Percentiles rank a stretch among this genome's conserved stretches.
phyloP scores from a whole-genome alignment of 345 rosid species.

The Camelina neglecta region DNA sequence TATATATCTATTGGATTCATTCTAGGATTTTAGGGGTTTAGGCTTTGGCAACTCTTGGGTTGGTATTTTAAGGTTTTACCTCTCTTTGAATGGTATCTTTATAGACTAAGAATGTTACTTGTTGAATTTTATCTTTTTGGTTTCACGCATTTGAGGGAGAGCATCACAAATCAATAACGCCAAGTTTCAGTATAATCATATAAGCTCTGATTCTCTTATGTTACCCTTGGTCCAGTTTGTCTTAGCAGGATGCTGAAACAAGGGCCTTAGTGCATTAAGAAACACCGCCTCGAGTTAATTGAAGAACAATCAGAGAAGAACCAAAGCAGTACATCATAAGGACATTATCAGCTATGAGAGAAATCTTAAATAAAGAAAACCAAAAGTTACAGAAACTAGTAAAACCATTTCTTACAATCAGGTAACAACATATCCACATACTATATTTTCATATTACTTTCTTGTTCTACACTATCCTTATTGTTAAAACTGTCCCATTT shows the following conservation, averaged over 20 bases:
- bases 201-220: conserved; percentile 1
- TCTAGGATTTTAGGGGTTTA: background rate
- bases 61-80: too few species aligned
- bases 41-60: too few species aligned
- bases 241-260: background rate
- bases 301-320: background rate
- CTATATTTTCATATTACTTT: conserved; percentile 1
- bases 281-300: background rate
- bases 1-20: background rate
- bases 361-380: background rate
- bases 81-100: too few species aligned
- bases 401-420: conserved; percentile 1
- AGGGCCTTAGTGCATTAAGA: background rate
- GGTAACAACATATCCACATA: conserved; percentile 7
- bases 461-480: conserved; percentile 1
- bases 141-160: too few species aligned
- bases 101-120: too few species aligned
- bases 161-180: too few species aligned
- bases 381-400: conserved; percentile 15
- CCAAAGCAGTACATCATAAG: background rate
- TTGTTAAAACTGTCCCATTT: conserved; percentile 26
- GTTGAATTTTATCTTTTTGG: too few species aligned
- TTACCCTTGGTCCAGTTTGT: background rate
- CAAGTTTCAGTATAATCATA: too few species aligned
- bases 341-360: background rate